Evolutionary conservation across 2,329 filamentous ascomycete genomes (phyloP).

Genomic region (Zymoseptoria brevis): DNA sequence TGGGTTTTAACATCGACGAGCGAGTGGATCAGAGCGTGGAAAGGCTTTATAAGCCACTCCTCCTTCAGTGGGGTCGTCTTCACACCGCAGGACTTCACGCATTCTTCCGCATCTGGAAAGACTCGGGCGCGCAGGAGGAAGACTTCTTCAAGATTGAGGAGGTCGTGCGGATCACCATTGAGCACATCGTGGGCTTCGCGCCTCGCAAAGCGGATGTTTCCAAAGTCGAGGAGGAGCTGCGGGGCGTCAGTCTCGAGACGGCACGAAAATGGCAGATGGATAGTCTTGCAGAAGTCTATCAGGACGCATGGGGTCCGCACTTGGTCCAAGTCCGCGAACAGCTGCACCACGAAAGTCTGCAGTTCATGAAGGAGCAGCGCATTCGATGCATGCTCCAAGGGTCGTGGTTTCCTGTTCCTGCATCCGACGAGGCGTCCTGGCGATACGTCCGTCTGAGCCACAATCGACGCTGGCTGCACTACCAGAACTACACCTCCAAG

Average conservation of each 20-base stretch:
- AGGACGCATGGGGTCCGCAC: conserved; percentile 89
- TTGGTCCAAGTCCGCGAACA: conserved; percentile 83
- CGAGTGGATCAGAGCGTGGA: conserved; percentile 52
- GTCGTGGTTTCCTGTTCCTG: conserved; percentile 69
- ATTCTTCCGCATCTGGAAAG: conserved; percentile 89
- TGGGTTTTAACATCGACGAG: conserved; percentile 46
- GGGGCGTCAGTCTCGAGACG: conserved; percentile 69
- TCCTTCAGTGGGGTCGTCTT: conserved; percentile 87
- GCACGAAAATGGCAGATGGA: conserved; percentile 89
- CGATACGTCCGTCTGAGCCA: conserved; percentile 83
- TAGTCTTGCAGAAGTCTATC: conserved; percentile 79
- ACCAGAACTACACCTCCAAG: conserved; percentile 69
- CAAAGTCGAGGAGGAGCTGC: conserved; percentile 82
- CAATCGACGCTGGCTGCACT: conserved; percentile 84
- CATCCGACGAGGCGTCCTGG: conserved; percentile 42
- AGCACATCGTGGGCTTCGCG: conserved; percentile 79
- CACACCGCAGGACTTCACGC: conserved; percentile 79
- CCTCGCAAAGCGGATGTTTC: conserved; percentile 72
- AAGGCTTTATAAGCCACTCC: conserved; percentile 73
- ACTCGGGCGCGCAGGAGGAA: conserved; percentile 70
- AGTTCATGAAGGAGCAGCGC: conserved; percentile 95
- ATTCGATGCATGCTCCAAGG: conserved; percentile 83
- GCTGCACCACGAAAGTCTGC: conserved; percentile 79
- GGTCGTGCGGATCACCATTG: conserved; percentile 78
- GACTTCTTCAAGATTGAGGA: conserved; percentile 94